Percentiles rank a stretch among this genome's conserved stretches.
Conservation (phyloP, 169 alveolate species). For the Plasmodium reichenowi region DNA sequence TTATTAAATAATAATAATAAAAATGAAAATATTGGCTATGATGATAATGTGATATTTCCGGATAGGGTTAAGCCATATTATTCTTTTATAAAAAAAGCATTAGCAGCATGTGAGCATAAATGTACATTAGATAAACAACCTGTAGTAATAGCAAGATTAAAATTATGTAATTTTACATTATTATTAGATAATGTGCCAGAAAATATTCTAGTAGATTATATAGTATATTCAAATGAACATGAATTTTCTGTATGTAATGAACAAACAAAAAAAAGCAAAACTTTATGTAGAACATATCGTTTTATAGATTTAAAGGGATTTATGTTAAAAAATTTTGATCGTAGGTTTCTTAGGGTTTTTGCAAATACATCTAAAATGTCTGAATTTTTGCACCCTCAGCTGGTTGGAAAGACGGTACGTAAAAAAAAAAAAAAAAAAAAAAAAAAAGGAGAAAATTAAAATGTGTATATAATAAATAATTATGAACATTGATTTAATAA, state of each 20-base stretch:
- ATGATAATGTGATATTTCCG: conserved; percentile 27
- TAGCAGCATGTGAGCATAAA: conserved; percentile 68
- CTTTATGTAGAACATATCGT: conserved; percentile 43
- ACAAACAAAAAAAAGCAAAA: conserved; percentile 21
- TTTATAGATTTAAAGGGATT: conserved; percentile 70
- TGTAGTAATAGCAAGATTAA: conserved; percentile 58
- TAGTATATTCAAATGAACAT: conserved; percentile 63
- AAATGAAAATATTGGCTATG: conserved; percentile 5
- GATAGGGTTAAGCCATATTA: conserved; percentile 63
- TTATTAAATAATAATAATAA: conserved; percentile 44
- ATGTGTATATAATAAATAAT: too few species aligned
- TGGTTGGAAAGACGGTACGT: conserved; percentile 60
- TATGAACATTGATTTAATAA: too few species aligned
- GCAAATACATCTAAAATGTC: conserved; percentile 63
- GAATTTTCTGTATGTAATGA: conserved; percentile 54
- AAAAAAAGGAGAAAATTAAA: too few species aligned
- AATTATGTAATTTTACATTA: conserved; percentile 68
- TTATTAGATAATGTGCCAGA: conserved; percentile 66
- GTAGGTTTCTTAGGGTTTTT: conserved; percentile 49
- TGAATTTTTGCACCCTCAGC: conserved; percentile 60
- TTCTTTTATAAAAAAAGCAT: conserved; percentile 49
- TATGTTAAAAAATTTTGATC: conserved; percentile 53
- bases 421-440: too few species aligned
- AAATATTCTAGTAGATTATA: conserved; percentile 53
- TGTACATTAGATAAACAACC: conserved; percentile 62